Evolutionary conservation across 345 rosid species (phyloP).

Genomic region (Noccaea bulbosa): DNA sequence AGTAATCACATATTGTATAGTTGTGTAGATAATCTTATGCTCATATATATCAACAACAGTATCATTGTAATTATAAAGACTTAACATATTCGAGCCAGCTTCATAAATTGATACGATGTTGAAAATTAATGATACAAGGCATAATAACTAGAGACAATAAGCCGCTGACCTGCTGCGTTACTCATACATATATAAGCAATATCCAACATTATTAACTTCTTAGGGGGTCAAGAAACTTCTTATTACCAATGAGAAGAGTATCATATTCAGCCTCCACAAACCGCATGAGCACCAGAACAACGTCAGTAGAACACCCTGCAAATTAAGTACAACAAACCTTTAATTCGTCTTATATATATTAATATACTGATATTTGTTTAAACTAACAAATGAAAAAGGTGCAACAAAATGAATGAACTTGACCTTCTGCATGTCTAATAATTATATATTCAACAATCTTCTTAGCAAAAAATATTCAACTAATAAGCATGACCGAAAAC

Average conservation of each 20-base stretch:
- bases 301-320: not conserved
- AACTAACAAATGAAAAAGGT: no score
- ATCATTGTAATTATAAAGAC: not conserved
- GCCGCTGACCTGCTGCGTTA: no score
- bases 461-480: not conserved
- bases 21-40: no score
- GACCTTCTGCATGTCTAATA: not conserved
- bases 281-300: constrained; percentile 1
- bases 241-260: not conserved
- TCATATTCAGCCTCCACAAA: not conserved
- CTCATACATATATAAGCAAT: not conserved
- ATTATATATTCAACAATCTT: not conserved
- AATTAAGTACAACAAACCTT: not conserved
- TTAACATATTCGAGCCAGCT: constrained; percentile 1
- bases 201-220: not conserved
- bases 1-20: no score
- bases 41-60: no score
- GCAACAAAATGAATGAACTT: not conserved
- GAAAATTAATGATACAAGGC: constrained; percentile 1
- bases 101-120: not conserved
- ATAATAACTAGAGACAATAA: not conserved
- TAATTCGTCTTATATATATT: no score
- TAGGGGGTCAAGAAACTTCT: not conserved
- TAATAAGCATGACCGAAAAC: not conserved
- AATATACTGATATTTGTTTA: no score